phyloP scores from a whole-genome alignment of 129 eudicot genomes.

The Flaveria trinervia region DNA sequence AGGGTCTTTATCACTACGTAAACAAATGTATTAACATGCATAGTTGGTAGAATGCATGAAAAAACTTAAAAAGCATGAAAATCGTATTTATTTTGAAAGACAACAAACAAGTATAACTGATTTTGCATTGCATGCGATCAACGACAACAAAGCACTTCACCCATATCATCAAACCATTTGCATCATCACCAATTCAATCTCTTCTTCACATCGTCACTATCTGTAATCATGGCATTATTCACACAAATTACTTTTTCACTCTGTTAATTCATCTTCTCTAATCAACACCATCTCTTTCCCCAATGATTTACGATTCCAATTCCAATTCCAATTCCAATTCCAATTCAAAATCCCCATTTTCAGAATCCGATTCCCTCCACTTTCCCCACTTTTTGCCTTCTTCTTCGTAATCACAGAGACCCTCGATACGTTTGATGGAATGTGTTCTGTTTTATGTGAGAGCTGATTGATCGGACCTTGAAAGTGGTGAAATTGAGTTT shows the following conservation, averaged over 20 bases:
- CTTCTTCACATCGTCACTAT: neutral
- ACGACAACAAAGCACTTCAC: neutral
- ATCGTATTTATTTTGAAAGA: too few relatives aligned
- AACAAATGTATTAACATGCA: too few relatives aligned
- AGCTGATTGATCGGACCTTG: slow-evolving; percentile 12
- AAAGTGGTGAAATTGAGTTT: neutral
- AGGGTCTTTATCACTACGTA: too few relatives aligned
- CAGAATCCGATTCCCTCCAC: neutral
- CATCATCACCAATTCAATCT: neutral
- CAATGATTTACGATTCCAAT: neutral
- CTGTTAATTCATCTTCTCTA: neutral
- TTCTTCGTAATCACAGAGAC: too few relatives aligned
- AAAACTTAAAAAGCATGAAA: too few relatives aligned
- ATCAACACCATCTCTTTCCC: neutral
- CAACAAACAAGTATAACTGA: too few relatives aligned
- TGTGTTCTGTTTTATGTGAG: neutral
- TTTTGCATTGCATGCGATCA: neutral
- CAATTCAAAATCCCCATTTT: neutral
- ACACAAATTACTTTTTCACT: neutral
- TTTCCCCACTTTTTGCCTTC: too few relatives aligned
- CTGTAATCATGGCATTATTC: neutral
- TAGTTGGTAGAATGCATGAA: too few relatives aligned
- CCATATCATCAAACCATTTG: neutral
- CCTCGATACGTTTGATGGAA: neutral
- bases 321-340: neutral